Base-by-base conservation (phyloP, 495 filamentous ascomycete species). In the Polyplosphaeria fusca region DNA sequence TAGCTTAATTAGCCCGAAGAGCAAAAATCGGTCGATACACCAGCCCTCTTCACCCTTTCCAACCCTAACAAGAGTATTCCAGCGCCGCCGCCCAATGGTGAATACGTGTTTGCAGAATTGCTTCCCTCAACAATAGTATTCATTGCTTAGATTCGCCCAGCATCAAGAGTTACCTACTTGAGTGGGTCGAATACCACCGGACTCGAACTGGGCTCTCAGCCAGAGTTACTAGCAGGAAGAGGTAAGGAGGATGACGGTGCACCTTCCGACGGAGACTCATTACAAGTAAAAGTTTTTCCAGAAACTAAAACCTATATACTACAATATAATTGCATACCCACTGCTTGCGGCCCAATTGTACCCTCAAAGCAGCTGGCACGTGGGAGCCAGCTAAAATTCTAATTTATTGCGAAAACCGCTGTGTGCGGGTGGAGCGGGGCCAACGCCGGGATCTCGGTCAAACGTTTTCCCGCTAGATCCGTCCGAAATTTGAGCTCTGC, bases 81-180 rank as follows among this genome's bases (percentile, higher is more conserved):
- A 74, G 72, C 73, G 46, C 63, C 80, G 80, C 79, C 80, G 79
- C 70, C 72, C 75, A 69, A 74, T 75, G 78, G 79, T 80, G 80
- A 71, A 79, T 69, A 71, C 77, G 73, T 72, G 76, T 81, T 77
- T 83, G 80, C 80, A 79, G 77, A 80, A 81, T 82, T 82, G 70
- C 79, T 82, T 80, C 78, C 77, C 80, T 83, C 78, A 77, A 80
- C 76, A 16, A 71, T 82, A 76, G 77, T 73, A 69, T 75, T 73
- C 80, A 82, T 80, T 79, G 75, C 79, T 83, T 80, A 83, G 67
- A 71, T 74, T 71, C 71, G 59, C 65, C 66, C 74, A 80, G 74
- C 77, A 71, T 82, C 79, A 72, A 71, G 71, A 75, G 79, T 79
- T 83, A 80, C 80, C 79, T 75, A 60, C 73, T 72, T 73, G 79